Evolutionary conservation across 176 grass and related monocot species (phyloP), one percentile per base, ranked within the genome.

Genomic region (Elaeis guineensis): DNA sequence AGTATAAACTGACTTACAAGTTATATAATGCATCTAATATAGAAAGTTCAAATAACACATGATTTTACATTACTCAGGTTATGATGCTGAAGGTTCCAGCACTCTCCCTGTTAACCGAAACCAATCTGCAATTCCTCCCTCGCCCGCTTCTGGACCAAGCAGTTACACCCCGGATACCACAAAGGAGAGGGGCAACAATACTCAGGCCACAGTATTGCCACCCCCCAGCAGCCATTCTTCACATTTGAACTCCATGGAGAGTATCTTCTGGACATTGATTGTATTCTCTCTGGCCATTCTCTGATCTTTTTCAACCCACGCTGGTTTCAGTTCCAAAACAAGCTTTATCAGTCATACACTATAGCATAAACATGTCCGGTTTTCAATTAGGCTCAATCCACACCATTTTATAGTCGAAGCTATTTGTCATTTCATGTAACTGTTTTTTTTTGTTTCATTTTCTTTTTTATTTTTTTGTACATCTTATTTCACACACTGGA

Each of bases 121-220:
- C 62, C 48, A 70, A 16, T 74, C 82, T n/a, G 69, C 65, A 19
- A 64, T 60, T 52, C 73, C 84, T 59, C 64, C 78, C 0, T 70
- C 70, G 56, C 25, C 77, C 0, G 56, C 69, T 22, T 4, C 44
- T 44, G 80, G 66, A 25, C 81, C 92, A 2, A 64, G 61, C 49
- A 62, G 49, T 51, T 74, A 78, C 16, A 77, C 62, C 58, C 82
- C 82, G 19, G 54, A 91, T 72, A 63, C 74, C 2, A 51, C 80
- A 15, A 85, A 65, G 21, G 59, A 55, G 17, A 19, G 59, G 16
- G 58, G 39, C 0, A 80, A 79, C 21, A 35, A 55, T 18, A 65
- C 76, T 57, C 69, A 83, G 55, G 65, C 77, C 29, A 75, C 61
- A 17, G 35, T 29, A 14, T 17, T 55, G 50, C 30, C 63, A 15